Base-by-base conservation (phyloP, 1,284 basidiomycete species). In the Sporisorium reilianum region DNA sequence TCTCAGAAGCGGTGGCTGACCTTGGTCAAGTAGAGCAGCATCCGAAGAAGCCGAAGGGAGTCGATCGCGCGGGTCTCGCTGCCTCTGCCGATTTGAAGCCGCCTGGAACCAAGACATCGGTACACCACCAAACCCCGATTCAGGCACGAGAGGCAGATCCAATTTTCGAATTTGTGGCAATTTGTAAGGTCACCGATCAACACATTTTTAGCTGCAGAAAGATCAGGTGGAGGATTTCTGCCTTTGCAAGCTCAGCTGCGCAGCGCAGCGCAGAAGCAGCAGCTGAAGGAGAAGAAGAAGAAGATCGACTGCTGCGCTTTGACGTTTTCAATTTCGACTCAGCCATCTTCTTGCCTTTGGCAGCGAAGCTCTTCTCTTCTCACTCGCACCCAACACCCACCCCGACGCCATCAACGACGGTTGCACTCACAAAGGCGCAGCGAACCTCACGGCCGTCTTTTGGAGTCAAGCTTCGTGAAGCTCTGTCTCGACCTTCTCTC, bases 251-350 rank as follows among this genome's bases (percentile, higher is more conserved):
- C 53, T 32, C 53, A 55, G 53, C 28, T n/a, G n/a, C n/a, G n/a
- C n/a, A n/a, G n/a, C n/a, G n/a, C n/a, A n/a, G n/a, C 5, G 53
- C 26, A 9, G 42, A 20, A 34, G 53, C 51, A 14, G 38, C n/a
- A 41, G 38, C 36, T 5, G 36, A 38, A 34, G 32, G 14, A n/a
- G n/a, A n/a, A n/a, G 28, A 30, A 18, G 8, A 54, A 34, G 52
- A 54, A 44, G 40, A 54, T 54, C 41, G 3, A 20, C 26, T 23
- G 23, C 22, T 50, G 55, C 46, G 25, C 20, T 34, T 20, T 42
- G 55, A 42, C 36, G n/a, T 14, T 42, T 46, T 40, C n/a, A n/a
- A 30, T 30, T 30, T 41, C 46, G 46, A 57, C 55, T 57, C 55
- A 57, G 55, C 55, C 55, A 36, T 9, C 16, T 16, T 3, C 12